Base-by-base conservation (phyloP, 2,329 filamentous ascomycete species). In the Graphilbum ipis-grandicollis region DNA sequence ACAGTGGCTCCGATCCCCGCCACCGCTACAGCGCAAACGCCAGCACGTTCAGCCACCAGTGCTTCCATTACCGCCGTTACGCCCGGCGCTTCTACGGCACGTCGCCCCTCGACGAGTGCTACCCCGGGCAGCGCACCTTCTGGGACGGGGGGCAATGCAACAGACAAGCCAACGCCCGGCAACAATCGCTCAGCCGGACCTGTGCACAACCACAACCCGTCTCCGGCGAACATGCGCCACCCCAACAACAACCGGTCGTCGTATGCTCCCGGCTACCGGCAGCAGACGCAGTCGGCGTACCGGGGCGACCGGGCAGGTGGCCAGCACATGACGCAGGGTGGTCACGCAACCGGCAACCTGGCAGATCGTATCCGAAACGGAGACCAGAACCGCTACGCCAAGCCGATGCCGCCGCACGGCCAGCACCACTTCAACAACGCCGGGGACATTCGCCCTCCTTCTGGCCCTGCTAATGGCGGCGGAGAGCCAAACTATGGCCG, bases 381-480 rank as follows among this genome's bases (percentile, higher is more conserved):
- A 15, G 67, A 71, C 44, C 62, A 65, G 41, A 48, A 41, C 32
- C 50, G 47, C 21, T 49, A 52, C 36, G 41, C 44, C 15, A 49
- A 48, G 40, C 56, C 60, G 37, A 51, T 56, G 33, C 54, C 57
- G 9, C 38, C 39, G 9, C 43, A 45, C 22, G 36, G 34, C 4
- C 41, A 39, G 12, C 45, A 54, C 14, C 51, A 57, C 31, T 60
- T 62, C 39, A 61, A 75, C 34, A 63, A 67, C 23, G 55, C 73
- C 23, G 69, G 72, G 30, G 80, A 88, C 41, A 61, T 71, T 51
- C 79, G 81, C 34, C 64, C 71, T 19, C 79, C 82, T 2, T 79
- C 77, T 18, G 82, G 80, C 1, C 81, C 85, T 31, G 66, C 77
- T 8, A 71, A 71, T 56, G 48, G 59, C 43, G 51, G 60, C 42